phyloP scores from a whole-genome alignment of 352 stramenopile genomes.

The Globisporangium viniferum region DNA sequence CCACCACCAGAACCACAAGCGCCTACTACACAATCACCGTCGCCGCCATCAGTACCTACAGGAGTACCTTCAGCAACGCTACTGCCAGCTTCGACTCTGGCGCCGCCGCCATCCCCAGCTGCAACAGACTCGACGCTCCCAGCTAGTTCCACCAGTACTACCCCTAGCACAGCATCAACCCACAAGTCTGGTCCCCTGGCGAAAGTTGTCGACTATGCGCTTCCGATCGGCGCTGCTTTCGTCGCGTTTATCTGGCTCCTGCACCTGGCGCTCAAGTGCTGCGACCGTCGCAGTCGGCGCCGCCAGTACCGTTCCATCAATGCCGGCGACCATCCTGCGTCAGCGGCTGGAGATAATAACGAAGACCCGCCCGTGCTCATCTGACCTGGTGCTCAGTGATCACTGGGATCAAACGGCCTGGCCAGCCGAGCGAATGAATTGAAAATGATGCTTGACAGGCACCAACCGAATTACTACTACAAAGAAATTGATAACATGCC shows the following conservation, averaged over 20 bases:
- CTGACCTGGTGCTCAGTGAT: neutral
- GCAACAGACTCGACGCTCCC: neutral
- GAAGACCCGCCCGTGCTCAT: conserved; percentile 5
- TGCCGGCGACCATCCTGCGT: neutral
- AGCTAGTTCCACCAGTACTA: neutral
- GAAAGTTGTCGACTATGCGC: neutral
- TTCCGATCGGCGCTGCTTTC: neutral
- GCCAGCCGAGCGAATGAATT: neutral
- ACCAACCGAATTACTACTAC: neutral
- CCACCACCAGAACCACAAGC: neutral
- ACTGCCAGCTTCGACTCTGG: neutral
- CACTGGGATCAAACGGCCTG: neutral
- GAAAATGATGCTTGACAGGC: neutral
- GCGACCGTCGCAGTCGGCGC: neutral
- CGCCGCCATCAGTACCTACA: neutral
- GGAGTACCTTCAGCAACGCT: neutral
- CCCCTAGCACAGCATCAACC: neutral
- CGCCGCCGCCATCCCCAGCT: neutral
- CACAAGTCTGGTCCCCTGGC: neutral
- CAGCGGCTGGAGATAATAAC: neutral
- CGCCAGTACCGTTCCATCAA: conserved; percentile 3
- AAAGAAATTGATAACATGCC: neutral
- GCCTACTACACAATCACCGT: neutral
- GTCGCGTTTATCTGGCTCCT: conserved; percentile 6
- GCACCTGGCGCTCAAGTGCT: conserved; percentile 1